Evolutionary conservation across 495 filamentous ascomycete species (phyloP), one percentile per base, ranked within the genome.

Genomic region (Pyrenopolyporus hunteri): DNA sequence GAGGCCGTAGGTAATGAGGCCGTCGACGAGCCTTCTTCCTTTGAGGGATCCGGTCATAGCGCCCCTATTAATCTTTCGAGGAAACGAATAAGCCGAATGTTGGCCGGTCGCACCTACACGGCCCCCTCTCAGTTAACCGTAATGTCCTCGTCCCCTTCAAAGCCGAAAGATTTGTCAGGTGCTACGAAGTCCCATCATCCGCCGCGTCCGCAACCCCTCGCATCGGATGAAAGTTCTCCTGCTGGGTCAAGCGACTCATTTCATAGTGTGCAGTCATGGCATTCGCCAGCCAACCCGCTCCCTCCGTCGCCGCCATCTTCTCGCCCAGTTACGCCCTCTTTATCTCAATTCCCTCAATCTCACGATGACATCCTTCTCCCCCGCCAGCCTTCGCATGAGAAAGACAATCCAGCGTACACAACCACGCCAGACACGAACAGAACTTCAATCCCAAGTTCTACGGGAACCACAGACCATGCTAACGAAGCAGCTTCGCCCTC

Each of bases 261-360:
- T 36, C 86, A 85, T 40, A 88, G 82, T 55, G 75, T 79, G 8
- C 73, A 77, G 22, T 90, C 88, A 2, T 82, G 84, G 63, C 79
- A 80, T 40, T 78, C 80, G n/a, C 71, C 79, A 7, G 66, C 70
- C 22, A 74, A 76, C 10, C 74, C 81, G 20, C 67, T 80, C 14
- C 70, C 78, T 46, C 75, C 80, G 11, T 83, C 84, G 14, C 78
- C 81, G 31, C 71, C 80, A 9, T 68, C 74, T 31, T 75, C 78
- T 4, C 69, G 70, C 5, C 73, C 74, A 2, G 67, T 69, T 8
- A 79, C 79, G 19, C 76, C 78, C 20, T 56, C 67, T 29, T 22
- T 6, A 19, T 14, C 17, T n/a, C 68, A 67, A 17, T 74, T 68
- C 36, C 67, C 73, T 29, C 73, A 67, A 35, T 69, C 63, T 0